Conservation (phyloP, 805 yeast genomes). For the Starmerella vitae region DNA sequence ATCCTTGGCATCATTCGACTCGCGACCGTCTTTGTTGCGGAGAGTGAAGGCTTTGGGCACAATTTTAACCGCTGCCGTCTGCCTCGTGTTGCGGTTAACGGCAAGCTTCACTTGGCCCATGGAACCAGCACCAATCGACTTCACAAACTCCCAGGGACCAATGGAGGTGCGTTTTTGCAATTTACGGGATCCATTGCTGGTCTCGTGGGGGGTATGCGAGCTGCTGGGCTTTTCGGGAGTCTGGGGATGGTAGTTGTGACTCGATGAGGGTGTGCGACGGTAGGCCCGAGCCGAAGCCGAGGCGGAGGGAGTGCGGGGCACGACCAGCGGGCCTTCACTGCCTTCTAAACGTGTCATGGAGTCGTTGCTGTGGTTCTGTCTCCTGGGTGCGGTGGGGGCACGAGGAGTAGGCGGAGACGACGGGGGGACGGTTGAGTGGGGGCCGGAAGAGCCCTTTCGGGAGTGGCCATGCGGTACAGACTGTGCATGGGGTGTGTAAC, state of each 20-base stretch:
- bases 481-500: background rate
- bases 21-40: slow-evolving; percentile 24
- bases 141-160: slow-evolving; percentile 93
- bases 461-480: background rate
- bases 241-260: background rate
- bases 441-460: background rate
- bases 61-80: slow-evolving; percentile 77
- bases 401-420: background rate
- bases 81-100: slow-evolving; percentile 57
- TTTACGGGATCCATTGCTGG: slow-evolving; percentile 1
- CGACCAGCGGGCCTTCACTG: background rate
- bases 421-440: background rate
- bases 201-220: background rate
- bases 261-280: background rate
- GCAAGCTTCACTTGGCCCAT: slow-evolving; percentile 98
- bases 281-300: background rate
- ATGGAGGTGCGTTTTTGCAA: slow-evolving; percentile 55
- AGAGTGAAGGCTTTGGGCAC: slow-evolving; percentile 76
- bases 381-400: background rate
- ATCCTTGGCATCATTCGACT: slow-evolving; percentile 52
- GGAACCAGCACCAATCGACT: slow-evolving; percentile 95
- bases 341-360: background rate
- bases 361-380: background rate
- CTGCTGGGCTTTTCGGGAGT: background rate
- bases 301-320: slow-evolving; percentile 2